Percentiles rank a stretch among this genome's conserved stretches.
phyloP scores from a whole-genome alignment of 306 rosid species.

The Dryas alaskensis region DNA sequence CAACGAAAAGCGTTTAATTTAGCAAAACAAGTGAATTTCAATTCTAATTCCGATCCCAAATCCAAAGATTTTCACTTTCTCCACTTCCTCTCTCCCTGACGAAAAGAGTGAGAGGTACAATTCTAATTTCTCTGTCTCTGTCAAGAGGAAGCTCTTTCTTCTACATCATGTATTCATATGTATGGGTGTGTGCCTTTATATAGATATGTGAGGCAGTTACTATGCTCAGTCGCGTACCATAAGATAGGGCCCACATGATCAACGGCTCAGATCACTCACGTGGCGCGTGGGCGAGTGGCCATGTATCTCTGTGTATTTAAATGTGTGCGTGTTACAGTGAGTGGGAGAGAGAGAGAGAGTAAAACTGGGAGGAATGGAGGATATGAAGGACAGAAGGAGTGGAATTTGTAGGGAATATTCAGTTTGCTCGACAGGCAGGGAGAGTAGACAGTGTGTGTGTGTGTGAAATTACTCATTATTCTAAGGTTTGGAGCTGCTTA shows the following conservation, averaged over 20 bases:
- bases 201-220: not conserved
- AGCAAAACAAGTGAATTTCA: no score
- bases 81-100: no score
- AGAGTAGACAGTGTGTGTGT: no score
- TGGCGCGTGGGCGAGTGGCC: slow-evolving; percentile 10
- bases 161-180: no score
- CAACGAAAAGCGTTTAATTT: not conserved
- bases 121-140: slow-evolving; percentile 11
- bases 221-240: not conserved
- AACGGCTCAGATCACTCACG: not conserved
- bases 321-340: slow-evolving; percentile 2
- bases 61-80: not conserved
- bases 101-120: not conserved
- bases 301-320: not conserved
- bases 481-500: no score
- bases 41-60: not conserved
- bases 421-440: not conserved
- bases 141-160: not conserved
- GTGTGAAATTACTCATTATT: no score
- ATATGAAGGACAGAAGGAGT: not conserved
- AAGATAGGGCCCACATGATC: not conserved
- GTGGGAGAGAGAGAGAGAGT: not conserved
- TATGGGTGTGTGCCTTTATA: not conserved
- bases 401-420: slow-evolving; percentile 21
- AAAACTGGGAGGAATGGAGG: not conserved